Evolutionary conservation across 805 yeast species (phyloP), one percentile per base, ranked within the genome.

Genomic region (Candida morakotiae): DNA sequence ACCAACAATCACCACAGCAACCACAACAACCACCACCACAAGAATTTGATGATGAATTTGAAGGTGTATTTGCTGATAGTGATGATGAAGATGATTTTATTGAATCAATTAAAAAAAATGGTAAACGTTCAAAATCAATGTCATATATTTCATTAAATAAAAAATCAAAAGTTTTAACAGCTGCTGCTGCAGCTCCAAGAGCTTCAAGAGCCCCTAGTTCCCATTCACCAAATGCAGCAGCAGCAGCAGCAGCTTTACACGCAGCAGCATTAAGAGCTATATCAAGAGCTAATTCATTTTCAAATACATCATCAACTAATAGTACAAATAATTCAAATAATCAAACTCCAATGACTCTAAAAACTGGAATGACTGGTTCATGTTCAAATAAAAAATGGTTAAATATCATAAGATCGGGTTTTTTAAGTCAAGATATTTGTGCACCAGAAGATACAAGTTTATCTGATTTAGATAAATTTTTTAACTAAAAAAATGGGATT

Each of bases 131-230:
- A 10, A 80, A 80, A 53, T 79, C 85, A 11, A 69, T 77, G 77
- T 75, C 82, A 25, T 77, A 73, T 48, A 58, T 79, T 38, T 66
- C 73, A 32, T 32, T 47, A 25, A 61, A 67, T 43, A 79, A 79
- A 55, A 75, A 73, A 54, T 60, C 70, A 31, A 67, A 67, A 48
- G 51, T 58, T 40, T 54, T 81, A 31, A 83, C 91, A 10, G 87
- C 87, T 14, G 91, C 91, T 16, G 88, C 88, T 9, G 87, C 87
- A 18, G 86, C 91, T 23, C 93, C 93, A 40, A 69, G 91, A 51
- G 75, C 83, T 9, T 81, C 87, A n/a, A 75, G 77, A 45, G 67
- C 75, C 23, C 72, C 80, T 4, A 60, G 74, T 37, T 67, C 77
- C 5, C 78, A 73, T 42, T 66, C 78, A 26, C 79, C 83, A 9